Base-by-base conservation (phyloP, 1,284 basidiomycete genomes). In the Boletus mariae region DNA sequence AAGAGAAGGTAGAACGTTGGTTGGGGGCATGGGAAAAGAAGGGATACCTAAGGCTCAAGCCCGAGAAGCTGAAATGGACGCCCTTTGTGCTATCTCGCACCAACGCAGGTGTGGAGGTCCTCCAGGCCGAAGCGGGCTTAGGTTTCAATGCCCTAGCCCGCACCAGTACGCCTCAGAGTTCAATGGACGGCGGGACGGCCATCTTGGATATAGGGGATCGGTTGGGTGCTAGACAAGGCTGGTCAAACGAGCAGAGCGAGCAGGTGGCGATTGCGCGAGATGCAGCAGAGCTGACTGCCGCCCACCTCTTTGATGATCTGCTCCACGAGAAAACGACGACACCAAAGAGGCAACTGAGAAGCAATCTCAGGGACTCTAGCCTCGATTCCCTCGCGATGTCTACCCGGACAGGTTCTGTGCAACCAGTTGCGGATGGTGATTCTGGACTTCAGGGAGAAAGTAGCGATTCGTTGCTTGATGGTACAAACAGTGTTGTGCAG, bases 41-140 rank as follows among this genome's bases (percentile, higher is more conserved):
- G 70, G 89, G 87, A 1, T 90, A 95, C 64, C 66, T 95, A 56
- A 81, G 75, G 61, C 78, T 99, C 49, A 84, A 82, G 57, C 86
- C 94, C 0, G 92, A 95, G 63, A 87, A 87, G 68, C 79, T 99
- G 57, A 94, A 93, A 65, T 99, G 97, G 91, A 94, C 88, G 57
- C 96, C 96, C 5, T 98, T 97, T 74, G 74, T 97, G 40, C 72
- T 94, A 37, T 77, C 86, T 7, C 73, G 85, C 56, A 77, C 74
- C 41, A 74, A 74, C 62, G 78, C 78, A 59, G 73, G 74, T 43
- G 73, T 73, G 34, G 67, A 70, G 32, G 50, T 69, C 20, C 54
- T 71, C 53, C 71, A 71, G 44, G 55, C 59, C 45, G 67, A 68
- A 49, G 51, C 62, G 25, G 53, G 59, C 9, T 46, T 58, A 5